These are phyloP conservation scores for Brassica nigra DNA, from an alignment of 345 rosid species.

Conservation along the genomic window DNA sequence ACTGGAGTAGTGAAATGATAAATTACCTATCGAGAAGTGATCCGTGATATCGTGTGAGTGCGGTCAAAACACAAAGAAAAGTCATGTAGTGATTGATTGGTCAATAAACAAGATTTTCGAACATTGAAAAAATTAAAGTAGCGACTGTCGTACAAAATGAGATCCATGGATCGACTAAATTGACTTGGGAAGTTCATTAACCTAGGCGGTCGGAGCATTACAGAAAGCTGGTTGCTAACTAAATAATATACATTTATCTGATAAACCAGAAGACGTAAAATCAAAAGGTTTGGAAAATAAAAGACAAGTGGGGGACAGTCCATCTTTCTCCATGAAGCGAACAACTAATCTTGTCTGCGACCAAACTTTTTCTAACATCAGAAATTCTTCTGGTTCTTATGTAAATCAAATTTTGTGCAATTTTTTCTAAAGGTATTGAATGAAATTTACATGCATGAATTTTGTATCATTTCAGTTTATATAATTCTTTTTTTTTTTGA, in stretches of 20 bases:
- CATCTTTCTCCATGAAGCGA: constrained; percentile 15
- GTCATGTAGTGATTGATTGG: no score
- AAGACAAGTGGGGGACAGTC: constrained; percentile 30
- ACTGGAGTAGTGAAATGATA: no score
- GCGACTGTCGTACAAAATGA: no score
- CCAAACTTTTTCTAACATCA: neutral
- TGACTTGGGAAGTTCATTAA: no score
- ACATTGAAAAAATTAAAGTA: no score
- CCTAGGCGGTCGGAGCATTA: no score
- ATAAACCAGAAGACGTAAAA: neutral
- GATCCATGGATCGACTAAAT: no score
- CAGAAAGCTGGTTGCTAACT: neutral
- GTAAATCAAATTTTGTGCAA: neutral
- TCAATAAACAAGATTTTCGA: no score
- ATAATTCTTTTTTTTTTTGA: no score
- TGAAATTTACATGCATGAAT: neutral
- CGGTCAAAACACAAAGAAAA: no score
- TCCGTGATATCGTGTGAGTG: no score
- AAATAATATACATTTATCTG: neutral
- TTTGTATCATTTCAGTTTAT: neutral
- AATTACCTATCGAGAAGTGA: no score
- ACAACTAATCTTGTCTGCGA: constrained; percentile 25
- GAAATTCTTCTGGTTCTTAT: neutral
- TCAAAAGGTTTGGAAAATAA: neutral
- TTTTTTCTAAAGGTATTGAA: neutral